These are phyloP conservation scores for Leptographium galeiforme DNA, from an alignment of 2,329 filamentous ascomycete species.

Conservation along the genomic window DNA sequence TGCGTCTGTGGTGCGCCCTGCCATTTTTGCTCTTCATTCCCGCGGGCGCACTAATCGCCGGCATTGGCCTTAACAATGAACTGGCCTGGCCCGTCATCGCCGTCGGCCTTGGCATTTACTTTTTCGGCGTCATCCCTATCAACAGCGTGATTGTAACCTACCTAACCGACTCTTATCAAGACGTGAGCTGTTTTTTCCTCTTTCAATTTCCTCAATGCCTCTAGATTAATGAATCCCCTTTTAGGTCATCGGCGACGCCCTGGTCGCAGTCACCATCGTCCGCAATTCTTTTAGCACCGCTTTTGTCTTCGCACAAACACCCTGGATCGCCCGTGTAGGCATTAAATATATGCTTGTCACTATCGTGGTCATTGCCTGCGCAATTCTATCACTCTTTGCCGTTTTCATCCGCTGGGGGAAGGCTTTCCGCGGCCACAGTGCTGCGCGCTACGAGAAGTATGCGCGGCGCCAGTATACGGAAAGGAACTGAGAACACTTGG, in stretches of 20 bases:
- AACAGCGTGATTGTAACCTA: background rate
- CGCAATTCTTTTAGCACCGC: background rate
- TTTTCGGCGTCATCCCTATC: background rate
- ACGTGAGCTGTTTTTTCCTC: background rate
- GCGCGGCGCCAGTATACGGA: too few relatives aligned
- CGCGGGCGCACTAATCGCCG: background rate
- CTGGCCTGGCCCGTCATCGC: background rate
- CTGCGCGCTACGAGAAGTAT: background rate
- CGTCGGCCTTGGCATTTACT: background rate
- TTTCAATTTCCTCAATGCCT: too few relatives aligned
- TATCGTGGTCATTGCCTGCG: background rate
- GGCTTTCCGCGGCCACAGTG: background rate
- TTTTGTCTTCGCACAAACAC: background rate
- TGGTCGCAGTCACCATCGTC: background rate
- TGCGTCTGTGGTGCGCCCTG: slow-evolving; percentile 20
- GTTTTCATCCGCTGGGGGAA: background rate
- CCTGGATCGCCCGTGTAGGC: background rate
- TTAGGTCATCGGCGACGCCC: background rate
- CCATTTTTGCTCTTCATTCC: background rate
- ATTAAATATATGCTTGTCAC: background rate
- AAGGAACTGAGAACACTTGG: too few relatives aligned
- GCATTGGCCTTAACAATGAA: background rate
- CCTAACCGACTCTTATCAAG: background rate
- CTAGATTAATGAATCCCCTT: too few relatives aligned
- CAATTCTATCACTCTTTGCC: background rate